phyloP scores from a whole-genome alignment of 495 filamentous ascomycete species.

The Neurospora sp. region DNA sequence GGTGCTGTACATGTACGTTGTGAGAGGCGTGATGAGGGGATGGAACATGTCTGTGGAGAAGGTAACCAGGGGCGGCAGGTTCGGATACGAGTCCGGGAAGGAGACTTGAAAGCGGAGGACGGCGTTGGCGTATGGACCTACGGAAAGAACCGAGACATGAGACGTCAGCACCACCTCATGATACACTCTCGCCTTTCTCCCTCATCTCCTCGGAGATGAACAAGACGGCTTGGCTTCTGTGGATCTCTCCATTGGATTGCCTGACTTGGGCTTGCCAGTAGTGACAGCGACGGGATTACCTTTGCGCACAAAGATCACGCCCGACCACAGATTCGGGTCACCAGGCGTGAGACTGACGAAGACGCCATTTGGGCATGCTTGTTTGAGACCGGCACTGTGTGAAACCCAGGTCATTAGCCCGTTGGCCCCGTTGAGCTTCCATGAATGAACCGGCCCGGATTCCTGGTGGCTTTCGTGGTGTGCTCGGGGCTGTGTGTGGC shows the following conservation, averaged over 20 bases:
- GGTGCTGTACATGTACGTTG: constrained; percentile 81
- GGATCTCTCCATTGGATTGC: neutral
- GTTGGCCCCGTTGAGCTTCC: neutral
- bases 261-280: neutral
- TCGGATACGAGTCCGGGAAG: constrained; percentile 74
- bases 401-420: constrained; percentile 5
- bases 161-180: neutral
- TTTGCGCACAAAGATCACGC: constrained; percentile 82
- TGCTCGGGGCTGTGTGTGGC: neutral
- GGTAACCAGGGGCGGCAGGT: constrained; percentile 68
- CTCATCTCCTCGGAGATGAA: neutral
- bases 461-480: neutral
- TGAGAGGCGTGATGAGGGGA: constrained; percentile 80
- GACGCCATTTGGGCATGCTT: constrained; percentile 70
- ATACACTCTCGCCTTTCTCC: neutral
- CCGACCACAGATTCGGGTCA: constrained; percentile 71
- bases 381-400: constrained; percentile 65
- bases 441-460: neutral
- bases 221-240: neutral
- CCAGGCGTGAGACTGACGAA: constrained; percentile 78
- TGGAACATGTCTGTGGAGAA: constrained; percentile 91
- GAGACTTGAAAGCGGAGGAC: constrained; percentile 83
- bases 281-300: constrained; percentile 35
- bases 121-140: constrained; percentile 71
- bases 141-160: constrained; percentile 27